phyloP scores from a whole-genome alignment of 495 filamentous ascomycete species.

The Corynascus novoguineensis region DNA sequence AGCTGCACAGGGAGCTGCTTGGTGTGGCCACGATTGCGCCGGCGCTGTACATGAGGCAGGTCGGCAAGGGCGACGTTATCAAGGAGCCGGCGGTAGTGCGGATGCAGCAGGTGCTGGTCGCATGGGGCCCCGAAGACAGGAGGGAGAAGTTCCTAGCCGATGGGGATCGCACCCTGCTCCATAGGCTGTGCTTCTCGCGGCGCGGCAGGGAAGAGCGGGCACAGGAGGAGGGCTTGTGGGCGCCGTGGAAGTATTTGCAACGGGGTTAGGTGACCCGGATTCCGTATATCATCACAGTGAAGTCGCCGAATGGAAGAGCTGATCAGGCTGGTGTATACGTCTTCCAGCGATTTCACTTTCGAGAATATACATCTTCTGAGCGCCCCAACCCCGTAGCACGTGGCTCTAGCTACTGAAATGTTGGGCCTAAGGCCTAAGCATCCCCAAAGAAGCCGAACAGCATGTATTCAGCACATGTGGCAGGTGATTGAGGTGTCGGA shows the following conservation, averaged over 20 bases:
- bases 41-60: slow-evolving; percentile 24
- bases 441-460: too few relatives aligned
- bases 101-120: slow-evolving; percentile 29
- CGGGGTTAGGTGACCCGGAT: not conserved
- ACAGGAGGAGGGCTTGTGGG: not conserved
- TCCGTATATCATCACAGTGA: too few relatives aligned
- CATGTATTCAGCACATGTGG: too few relatives aligned
- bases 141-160: slow-evolving; percentile 11
- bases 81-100: slow-evolving; percentile 22
- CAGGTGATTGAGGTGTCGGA: too few relatives aligned
- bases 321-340: too few relatives aligned
- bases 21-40: slow-evolving; percentile 23
- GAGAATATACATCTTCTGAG: too few relatives aligned
- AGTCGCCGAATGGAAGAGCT: too few relatives aligned
- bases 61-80: slow-evolving; percentile 20
- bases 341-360: too few relatives aligned
- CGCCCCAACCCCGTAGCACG: too few relatives aligned
- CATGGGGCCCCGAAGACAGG: slow-evolving; percentile 23
- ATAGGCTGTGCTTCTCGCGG: slow-evolving; percentile 11
- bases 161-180: slow-evolving; percentile 18
- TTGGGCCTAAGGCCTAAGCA: too few relatives aligned
- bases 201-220: slow-evolving; percentile 7
- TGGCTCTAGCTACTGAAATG: too few relatives aligned
- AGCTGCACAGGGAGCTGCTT: slow-evolving; percentile 19
- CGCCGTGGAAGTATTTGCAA: not conserved